These are phyloP conservation scores for Trichophyton mentagrophytes DNA, from an alignment of 2,329 filamentous ascomycete species.

Conservation along the genomic window DNA sequence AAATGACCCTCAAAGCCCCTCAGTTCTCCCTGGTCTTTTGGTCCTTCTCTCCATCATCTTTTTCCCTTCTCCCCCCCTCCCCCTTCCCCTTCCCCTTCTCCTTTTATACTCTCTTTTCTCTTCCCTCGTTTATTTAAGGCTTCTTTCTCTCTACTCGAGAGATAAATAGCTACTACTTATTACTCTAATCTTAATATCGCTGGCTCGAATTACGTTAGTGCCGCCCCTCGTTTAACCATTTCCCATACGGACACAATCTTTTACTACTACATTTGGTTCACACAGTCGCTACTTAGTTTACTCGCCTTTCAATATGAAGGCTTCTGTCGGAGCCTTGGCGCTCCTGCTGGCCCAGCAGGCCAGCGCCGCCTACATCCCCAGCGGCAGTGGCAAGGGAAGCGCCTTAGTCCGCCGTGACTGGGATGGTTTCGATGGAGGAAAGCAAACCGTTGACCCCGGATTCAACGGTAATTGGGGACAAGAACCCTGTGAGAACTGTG, in stretches of 20 bases:
- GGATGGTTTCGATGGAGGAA: background rate
- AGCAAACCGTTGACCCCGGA: too few relatives aligned
- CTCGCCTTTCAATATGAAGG: conserved; percentile 14
- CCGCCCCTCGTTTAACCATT: background rate
- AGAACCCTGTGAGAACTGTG: too few relatives aligned
- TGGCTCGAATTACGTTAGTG: conserved; percentile 13
- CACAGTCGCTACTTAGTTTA: background rate
- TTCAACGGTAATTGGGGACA: too few relatives aligned
- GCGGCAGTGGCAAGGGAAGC: background rate
- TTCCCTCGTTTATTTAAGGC: background rate
- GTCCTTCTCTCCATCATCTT: background rate
- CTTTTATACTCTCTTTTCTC: background rate
- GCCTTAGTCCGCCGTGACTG: too few relatives aligned
- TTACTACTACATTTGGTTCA: background rate
- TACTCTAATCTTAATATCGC: conserved; percentile 9
- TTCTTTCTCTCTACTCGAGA: background rate
- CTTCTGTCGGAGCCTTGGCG: conserved; percentile 13
- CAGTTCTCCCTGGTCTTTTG: background rate
- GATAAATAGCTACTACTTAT: background rate
- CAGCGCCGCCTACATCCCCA: conserved; percentile 12
- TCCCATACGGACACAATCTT: background rate
- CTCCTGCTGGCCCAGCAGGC: conserved; percentile 18
- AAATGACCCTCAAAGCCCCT: background rate
- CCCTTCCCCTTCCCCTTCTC: background rate
- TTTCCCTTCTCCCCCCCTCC: background rate